phyloP scores from a whole-genome alignment of 2,329 filamentous ascomycete species.

The Immersiporthe knoxdaviesiana region DNA sequence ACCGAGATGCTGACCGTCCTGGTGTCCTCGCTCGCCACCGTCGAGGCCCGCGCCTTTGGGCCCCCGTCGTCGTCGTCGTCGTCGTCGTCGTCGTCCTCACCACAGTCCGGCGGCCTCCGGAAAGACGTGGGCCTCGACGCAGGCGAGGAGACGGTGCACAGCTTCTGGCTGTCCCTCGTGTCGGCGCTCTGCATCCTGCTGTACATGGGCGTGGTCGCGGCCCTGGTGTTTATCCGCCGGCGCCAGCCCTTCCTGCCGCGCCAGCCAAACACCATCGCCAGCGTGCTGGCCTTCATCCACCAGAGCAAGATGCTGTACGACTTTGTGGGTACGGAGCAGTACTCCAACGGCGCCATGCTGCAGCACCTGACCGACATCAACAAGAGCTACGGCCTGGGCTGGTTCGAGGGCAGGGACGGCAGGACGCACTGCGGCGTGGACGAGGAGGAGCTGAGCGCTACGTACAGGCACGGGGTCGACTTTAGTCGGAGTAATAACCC shows the following conservation, averaged over 20 bases:
- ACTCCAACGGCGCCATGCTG: conserved; percentile 65
- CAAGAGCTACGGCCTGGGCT: conserved; percentile 75
- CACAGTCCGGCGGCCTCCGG: conserved; percentile 19
- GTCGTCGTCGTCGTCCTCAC: conserved; percentile 1
- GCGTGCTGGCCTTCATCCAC: conserved; percentile 76
- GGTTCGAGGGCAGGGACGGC: conserved; percentile 75
- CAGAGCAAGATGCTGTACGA: conserved; percentile 79
- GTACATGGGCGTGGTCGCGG: conserved; percentile 64
- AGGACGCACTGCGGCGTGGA: conserved; percentile 78
- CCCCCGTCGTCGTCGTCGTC: conserved; percentile 31
- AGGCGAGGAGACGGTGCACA: conserved; percentile 63
- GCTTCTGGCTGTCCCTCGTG: conserved; percentile 68
- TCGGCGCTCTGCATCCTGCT: conserved; percentile 67
- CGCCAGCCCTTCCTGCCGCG: conserved; percentile 74
- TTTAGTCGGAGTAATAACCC: conserved; percentile 54
- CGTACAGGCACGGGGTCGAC: conserved; percentile 67
- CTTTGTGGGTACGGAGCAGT: conserved; percentile 71
- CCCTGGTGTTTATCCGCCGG: conserved; percentile 63
- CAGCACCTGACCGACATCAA: conserved; percentile 59
- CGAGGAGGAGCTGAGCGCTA: conserved; percentile 69
- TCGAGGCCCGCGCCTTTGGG: conserved; percentile 65
- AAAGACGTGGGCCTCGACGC: conserved; percentile 44
- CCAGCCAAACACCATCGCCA: conserved; percentile 78
- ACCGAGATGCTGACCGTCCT: conserved; percentile 74
- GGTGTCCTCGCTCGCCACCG: conserved; percentile 65